A percentile compares a stretch with the other conserved stretches of the same genome.
These are phyloP conservation scores for Cyclotella sp. DNA, from an alignment of 108 stramenopile species.

Conservation along the genomic window DNA sequence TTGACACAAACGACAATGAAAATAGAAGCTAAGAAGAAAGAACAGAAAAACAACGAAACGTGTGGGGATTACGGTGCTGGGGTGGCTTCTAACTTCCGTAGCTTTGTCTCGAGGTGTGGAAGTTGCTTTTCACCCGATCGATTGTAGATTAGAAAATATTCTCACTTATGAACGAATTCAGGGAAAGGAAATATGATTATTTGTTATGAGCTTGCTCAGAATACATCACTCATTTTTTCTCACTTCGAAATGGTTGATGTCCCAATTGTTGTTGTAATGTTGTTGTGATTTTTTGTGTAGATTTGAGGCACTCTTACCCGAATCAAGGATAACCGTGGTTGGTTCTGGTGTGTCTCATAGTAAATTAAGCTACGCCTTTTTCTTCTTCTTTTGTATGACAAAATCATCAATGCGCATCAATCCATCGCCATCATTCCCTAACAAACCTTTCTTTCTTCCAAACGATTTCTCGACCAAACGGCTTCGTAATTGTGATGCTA, in stretches of 20 bases:
- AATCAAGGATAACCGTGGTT: constrained; percentile 5
- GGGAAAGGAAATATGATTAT: background rate
- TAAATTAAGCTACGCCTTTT: background rate
- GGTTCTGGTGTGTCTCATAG: background rate
- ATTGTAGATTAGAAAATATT: background rate
- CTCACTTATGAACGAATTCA: background rate
- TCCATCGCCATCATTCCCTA: constrained; percentile 1
- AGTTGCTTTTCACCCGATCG: constrained; percentile 8
- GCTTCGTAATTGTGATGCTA: constrained; percentile 23
- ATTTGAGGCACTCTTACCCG: background rate
- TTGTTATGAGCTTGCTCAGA: background rate
- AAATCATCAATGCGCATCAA: constrained; percentile 40
- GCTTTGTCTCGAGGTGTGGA: constrained; percentile 21
- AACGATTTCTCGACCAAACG: constrained; percentile 24
- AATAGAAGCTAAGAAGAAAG: constrained; percentile 29
- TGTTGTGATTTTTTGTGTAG: too few species aligned
- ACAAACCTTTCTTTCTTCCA: constrained; percentile 1
- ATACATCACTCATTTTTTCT: background rate
- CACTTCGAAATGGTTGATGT: too few species aligned
- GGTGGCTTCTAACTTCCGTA: background rate
- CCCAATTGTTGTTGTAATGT: too few species aligned
- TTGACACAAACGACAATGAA: constrained; percentile 17
- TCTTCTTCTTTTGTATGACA: constrained; percentile 26
- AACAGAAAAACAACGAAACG: background rate
- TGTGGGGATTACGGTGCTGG: constrained; percentile 4